Base-by-base conservation (phyloP, 129 eudicot species). In the Helianthus tuberosus region DNA sequence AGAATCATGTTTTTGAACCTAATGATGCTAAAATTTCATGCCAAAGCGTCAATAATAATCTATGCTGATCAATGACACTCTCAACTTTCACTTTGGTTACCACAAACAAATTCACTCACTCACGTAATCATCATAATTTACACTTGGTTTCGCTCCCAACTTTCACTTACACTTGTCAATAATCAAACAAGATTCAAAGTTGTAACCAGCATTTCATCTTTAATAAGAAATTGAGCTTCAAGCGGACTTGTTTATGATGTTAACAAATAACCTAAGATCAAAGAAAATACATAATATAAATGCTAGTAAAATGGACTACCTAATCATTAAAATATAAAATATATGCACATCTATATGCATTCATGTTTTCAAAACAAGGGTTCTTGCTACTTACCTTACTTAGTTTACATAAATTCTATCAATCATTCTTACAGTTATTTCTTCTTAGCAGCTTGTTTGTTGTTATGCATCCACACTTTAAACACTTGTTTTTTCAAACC, bases 401-500 rank as follows among this genome's bases (percentile, higher is more conserved):
- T 3, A 14, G 13, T 15, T 69, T 62, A 20, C 77, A 73, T 67
- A 77, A 70, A 58, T 71, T 78, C 50, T 38, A 64, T n/a, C 17
- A 47, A n/a, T 50, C 75, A 47, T 11, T 50, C 75, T 81, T 84
- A 87, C 62, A n/a, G 62, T 75, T 86, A 79, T 71, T 85, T 86
- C 85, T 84, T 89, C 89, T 86, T 91, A 79, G 78, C 83, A 32
- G 84, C 92, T 70, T 87, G 91, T 66, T 87, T 89, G 81, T 85
- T 89, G 83, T 92, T 92, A 81, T 92, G 96, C 93, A 92, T 85
- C 96, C 96, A 92, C 17, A 92, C 97, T 61, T 89, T 92, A 68
- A 92, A 87, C 38, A 89, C 97, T 55, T 92, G 85, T 64, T 86
- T 85, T 66, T 87, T 85, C 29, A 92, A 81, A 2, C 89, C 96